Evolutionary conservation across 768 basidiomycete species (phyloP).

Genomic region (Tubosaeta sp.): DNA sequence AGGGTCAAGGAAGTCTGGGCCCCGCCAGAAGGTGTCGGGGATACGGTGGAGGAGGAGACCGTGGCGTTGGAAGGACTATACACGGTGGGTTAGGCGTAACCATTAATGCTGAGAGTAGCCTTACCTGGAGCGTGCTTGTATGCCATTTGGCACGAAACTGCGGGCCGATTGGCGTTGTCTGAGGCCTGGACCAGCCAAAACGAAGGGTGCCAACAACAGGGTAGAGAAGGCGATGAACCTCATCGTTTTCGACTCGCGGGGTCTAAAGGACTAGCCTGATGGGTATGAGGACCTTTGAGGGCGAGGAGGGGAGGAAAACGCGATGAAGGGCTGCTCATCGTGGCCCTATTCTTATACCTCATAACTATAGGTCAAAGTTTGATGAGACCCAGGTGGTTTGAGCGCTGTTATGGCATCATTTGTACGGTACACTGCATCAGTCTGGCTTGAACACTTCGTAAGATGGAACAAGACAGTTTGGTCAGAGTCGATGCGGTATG

Average conservation of each 20-base stretch:
- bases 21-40: slow-evolving; percentile 1
- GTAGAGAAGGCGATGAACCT: slow-evolving; percentile 38
- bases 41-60: neutral
- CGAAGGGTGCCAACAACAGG: slow-evolving; percentile 23
- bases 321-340: neutral
- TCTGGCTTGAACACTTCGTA: neutral
- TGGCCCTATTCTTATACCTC: neutral
- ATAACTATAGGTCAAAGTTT: neutral
- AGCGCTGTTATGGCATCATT: neutral
- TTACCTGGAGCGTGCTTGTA: slow-evolving; percentile 40
- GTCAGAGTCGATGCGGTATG: slow-evolving; percentile 53
- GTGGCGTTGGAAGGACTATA: slow-evolving; percentile 9
- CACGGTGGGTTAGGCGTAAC: neutral
- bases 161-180: slow-evolving; percentile 22
- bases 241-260: slow-evolving; percentile 23
- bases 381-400: neutral
- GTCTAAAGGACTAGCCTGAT: neutral
- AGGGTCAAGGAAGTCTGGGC: slow-evolving; percentile 35
- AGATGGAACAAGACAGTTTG: slow-evolving; percentile 15
- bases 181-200: slow-evolving; percentile 35
- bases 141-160: slow-evolving; percentile 35
- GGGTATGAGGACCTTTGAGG: slow-evolving; percentile 9
- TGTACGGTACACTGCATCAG: neutral
- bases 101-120: slow-evolving; percentile 4
- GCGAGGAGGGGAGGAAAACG: neutral